Percentiles rank a stretch among this genome's conserved stretches.
phyloP scores from a whole-genome alignment of 2,329 filamentous ascomycete genomes.

The Pyrenochaeta sp. region DNA sequence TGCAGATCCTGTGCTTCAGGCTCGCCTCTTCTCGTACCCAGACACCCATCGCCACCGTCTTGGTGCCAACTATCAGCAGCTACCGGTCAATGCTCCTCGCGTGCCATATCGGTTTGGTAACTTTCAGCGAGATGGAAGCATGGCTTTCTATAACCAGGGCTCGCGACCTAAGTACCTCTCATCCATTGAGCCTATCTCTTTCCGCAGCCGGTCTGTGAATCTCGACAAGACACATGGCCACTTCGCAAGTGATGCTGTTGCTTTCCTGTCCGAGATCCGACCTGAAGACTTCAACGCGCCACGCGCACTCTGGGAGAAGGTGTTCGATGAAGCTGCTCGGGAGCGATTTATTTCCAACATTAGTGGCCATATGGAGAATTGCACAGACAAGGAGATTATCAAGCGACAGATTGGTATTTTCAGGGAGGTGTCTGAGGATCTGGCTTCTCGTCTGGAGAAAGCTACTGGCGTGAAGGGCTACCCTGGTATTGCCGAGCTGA shows the following conservation, averaged over 20 bases:
- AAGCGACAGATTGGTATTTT: constrained; percentile 73
- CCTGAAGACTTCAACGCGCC: constrained; percentile 66
- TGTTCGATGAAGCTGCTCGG: constrained; percentile 66
- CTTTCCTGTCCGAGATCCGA: constrained; percentile 61
- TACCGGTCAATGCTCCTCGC: constrained; percentile 63
- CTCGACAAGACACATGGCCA: constrained; percentile 61
- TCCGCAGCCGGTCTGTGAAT: constrained; percentile 57
- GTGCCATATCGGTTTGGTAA: constrained; percentile 67
- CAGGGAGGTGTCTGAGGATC: constrained; percentile 67
- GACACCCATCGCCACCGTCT: constrained; percentile 69
- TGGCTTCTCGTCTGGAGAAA: constrained; percentile 68
- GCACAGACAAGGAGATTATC: constrained; percentile 66
- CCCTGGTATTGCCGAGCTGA: constrained; percentile 62
- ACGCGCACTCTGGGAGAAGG: constrained; percentile 67
- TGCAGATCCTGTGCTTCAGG: constrained; percentile 74
- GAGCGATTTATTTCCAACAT: constrained; percentile 69
- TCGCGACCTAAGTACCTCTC: constrained; percentile 65
- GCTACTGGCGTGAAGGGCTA: constrained; percentile 70
- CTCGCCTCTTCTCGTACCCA: constrained; percentile 74
- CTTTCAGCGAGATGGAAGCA: constrained; percentile 76
- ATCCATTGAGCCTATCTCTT: constrained; percentile 61
- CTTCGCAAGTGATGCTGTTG: constrained; percentile 59
- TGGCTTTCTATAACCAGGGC: constrained; percentile 74
- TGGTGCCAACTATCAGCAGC: constrained; percentile 67
- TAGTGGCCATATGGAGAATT: constrained; percentile 68